phyloP scores from a whole-genome alignment of 345 rosid species.

The Boechera retrofracta region DNA sequence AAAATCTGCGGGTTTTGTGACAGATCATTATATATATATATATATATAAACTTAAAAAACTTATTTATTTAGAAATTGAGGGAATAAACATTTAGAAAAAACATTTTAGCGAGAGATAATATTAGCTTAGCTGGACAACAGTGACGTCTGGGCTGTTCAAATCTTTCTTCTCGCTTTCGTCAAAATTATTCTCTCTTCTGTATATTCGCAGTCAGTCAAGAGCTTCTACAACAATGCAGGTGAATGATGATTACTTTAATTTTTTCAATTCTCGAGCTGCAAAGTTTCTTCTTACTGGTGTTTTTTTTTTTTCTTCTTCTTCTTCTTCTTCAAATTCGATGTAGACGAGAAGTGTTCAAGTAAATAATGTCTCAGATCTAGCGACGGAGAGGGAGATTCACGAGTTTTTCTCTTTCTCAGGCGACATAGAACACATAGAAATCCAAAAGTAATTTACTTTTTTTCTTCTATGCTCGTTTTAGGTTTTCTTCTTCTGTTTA shows the following conservation, averaged over 20 bases:
- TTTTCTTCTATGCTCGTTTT: not conserved
- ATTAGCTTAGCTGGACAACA: conserved; percentile 20
- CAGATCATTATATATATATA: no score
- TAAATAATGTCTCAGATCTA: conserved; percentile 88
- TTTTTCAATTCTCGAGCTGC: conserved; percentile 9
- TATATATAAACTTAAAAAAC: no score
- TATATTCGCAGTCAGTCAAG: conserved; percentile 12
- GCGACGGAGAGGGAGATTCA: conserved; percentile 95
- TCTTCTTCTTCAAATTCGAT: not conserved
- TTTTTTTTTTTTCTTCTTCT: not conserved
- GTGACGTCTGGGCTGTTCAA: conserved; percentile 14
- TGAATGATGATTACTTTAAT: not conserved
- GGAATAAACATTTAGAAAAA: not conserved
- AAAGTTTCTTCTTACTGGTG: not conserved
- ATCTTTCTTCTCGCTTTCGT: not conserved
- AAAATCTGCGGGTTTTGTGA: no score
- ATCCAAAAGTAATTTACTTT: conserved; percentile 54
- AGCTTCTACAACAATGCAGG: conserved; percentile 30
- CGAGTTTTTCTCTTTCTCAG: conserved; percentile 98
- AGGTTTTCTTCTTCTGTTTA: not conserved
- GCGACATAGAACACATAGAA: conserved; percentile 77
- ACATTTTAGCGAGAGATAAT: not conserved
- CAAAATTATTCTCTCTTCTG: conserved; percentile 5
- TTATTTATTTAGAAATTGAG: no score
- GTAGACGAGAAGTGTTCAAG: conserved; percentile 84